Evolutionary conservation across 257 asterid species (phyloP).

Genomic region (Cruciata laevipes): DNA sequence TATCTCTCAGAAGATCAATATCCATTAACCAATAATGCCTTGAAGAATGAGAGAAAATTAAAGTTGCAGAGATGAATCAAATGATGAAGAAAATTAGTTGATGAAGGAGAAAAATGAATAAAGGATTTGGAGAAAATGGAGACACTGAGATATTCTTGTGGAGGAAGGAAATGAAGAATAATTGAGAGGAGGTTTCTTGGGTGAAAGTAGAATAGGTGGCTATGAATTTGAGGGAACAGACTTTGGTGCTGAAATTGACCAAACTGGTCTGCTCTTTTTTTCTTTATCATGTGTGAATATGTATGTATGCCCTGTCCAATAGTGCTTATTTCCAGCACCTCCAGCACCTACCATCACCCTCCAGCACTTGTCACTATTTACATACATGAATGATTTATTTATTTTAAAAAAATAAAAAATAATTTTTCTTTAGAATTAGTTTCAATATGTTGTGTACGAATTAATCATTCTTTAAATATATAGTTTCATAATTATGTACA

Average conservation of each 20-base stretch:
- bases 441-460: no score
- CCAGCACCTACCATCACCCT: no score
- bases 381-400: no score
- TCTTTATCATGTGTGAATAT: background rate
- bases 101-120: background rate
- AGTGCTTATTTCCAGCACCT: no score
- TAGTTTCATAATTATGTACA: no score
- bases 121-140: conserved; percentile 39
- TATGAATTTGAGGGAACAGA: conserved; percentile 16
- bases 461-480: no score
- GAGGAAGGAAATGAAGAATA: conserved; percentile 13
- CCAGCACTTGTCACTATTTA: no score
- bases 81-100: background rate
- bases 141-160: conserved; percentile 20
- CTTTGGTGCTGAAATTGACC: conserved; percentile 12
- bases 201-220: conserved; percentile 14
- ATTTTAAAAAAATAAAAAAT: no score
- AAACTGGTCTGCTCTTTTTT: background rate
- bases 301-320: no score
- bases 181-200: conserved; percentile 12
- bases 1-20: conserved; percentile 42
- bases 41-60: conserved; percentile 8
- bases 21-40: conserved; percentile 51
- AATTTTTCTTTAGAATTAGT: no score
- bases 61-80: conserved; percentile 14